Conservation (phyloP, 2,329 filamentous ascomycete genomes). For the Torrubiellomyces zombiae region DNA sequence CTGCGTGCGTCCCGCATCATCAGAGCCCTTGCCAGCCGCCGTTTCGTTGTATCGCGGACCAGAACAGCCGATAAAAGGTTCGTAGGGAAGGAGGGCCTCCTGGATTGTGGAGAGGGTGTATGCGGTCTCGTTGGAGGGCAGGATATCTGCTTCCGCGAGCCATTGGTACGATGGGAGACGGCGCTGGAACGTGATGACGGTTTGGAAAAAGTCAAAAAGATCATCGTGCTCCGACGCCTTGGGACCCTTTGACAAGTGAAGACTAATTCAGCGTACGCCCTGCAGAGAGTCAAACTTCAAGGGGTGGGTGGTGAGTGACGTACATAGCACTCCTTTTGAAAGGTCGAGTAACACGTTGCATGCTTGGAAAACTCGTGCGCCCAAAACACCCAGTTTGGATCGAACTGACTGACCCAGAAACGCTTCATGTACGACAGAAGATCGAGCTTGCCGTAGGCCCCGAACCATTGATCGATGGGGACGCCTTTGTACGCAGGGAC, state of each 20-base stretch:
- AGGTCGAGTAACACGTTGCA: slow-evolving; percentile 50
- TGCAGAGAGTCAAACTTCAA: not conserved
- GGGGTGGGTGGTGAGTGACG: slow-evolving; percentile 1
- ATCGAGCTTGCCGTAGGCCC: slow-evolving; percentile 39
- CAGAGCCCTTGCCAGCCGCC: slow-evolving; percentile 32
- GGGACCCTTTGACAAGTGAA: slow-evolving; percentile 22
- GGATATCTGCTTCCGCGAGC: slow-evolving; percentile 36
- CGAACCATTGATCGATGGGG: slow-evolving; percentile 40
- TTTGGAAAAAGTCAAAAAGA: slow-evolving; percentile 47
- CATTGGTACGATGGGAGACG: slow-evolving; percentile 42
- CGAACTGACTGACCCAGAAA: slow-evolving; percentile 41
- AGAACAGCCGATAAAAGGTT: slow-evolving; percentile 44
- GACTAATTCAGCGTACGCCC: not conserved
- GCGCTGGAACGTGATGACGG: slow-evolving; percentile 38
- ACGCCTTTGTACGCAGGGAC: slow-evolving; percentile 43
- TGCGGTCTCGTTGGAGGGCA: slow-evolving; percentile 38
- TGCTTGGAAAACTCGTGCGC: slow-evolving; percentile 53
- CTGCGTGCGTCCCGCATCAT: slow-evolving; percentile 38
- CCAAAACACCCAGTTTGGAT: slow-evolving; percentile 44
- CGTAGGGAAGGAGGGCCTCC: slow-evolving; percentile 33
- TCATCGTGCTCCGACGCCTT: slow-evolving; percentile 38
- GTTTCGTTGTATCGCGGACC: slow-evolving; percentile 46
- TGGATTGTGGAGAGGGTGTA: slow-evolving; percentile 39
- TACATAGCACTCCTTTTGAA: slow-evolving; percentile 45
- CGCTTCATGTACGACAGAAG: slow-evolving; percentile 50